A percentile compares a stretch with the other conserved stretches of the same genome.
These are phyloP conservation scores for Torrubiella hemipterigena DNA, from an alignment of 2,329 filamentous ascomycete genomes.

Conservation along the genomic window DNA sequence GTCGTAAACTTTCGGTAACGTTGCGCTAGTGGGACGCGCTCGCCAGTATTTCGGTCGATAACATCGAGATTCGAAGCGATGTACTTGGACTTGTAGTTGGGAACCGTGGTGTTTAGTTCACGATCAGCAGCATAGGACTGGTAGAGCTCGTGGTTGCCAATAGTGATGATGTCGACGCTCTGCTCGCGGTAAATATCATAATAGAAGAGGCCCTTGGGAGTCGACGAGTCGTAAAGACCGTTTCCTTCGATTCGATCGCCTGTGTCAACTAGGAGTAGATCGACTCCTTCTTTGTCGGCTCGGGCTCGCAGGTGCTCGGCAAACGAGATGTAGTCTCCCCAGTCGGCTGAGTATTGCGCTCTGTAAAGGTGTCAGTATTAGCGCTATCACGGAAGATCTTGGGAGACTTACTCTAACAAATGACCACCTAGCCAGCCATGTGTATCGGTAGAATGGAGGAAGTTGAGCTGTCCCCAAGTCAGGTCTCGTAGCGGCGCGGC, in stretches of 20 bases:
- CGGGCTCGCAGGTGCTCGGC: conserved; percentile 67
- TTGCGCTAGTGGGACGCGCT: conserved; percentile 63
- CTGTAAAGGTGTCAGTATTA: conserved; percentile 25
- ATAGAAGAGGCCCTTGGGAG: conserved; percentile 78
- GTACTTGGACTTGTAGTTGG: conserved; percentile 70
- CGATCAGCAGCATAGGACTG: conserved; percentile 62
- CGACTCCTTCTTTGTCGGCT: conserved; percentile 66
- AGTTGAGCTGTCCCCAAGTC: conserved; percentile 89
- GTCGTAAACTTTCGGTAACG: conserved; percentile 85
- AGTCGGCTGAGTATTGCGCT: conserved; percentile 87
- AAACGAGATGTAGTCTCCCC: conserved; percentile 97
- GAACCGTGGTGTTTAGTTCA: conserved; percentile 71
- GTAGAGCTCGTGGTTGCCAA: conserved; percentile 94
- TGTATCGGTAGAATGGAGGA: conserved; percentile 91
- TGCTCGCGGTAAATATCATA: conserved; percentile 81
- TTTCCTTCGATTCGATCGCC: conserved; percentile 92
- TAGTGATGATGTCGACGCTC: conserved; percentile 70
- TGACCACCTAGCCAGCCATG: conserved; percentile 96
- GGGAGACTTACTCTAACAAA: conserved; percentile 62
- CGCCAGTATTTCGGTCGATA: conserved; percentile 56
- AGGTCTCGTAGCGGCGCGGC: conserved; percentile 73
- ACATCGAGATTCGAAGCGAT: conserved; percentile 91
- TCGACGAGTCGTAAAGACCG: conserved; percentile 82
- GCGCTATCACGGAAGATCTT: neutral
- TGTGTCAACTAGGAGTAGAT: conserved; percentile 89